Base-by-base conservation (phyloP, 345 rosid genomes). In the Melastoma malabathricum region DNA sequence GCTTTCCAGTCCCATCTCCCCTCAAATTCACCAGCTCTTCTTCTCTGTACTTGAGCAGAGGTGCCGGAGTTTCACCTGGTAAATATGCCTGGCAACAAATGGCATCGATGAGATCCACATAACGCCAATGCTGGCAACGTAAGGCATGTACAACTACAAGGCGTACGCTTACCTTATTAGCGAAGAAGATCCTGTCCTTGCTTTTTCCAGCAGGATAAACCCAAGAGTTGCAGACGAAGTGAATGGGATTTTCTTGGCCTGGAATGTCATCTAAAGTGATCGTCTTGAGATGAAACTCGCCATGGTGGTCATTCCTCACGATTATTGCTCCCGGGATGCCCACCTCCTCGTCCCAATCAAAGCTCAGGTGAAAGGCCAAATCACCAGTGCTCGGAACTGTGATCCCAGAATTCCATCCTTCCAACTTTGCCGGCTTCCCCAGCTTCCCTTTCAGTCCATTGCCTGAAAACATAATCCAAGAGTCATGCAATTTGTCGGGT, bases 141-240 rank as follows among this genome's bases (percentile, higher is more conserved):
- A 22, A 22, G 25, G 25, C 4, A 22, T 22, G 25, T 22, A 22
- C 25, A 22, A 22, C 25, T 22, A 22, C 25, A 22, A 22, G 25
- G 25, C 25, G 53, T 3, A 20, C 31, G 34, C 43, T 9, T 64
- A 72, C 97, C 86, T 78, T 74, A 73, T 89, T 89, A 20, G 76
- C 49, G 75, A 89, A 89, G 82, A 89, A 89, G 60, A 89, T 48
- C 1, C 97, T 80, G 48, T 77, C 80, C 9, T 64, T 67, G 1
- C 68, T 31, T 53, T 84, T 71, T 16, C 79, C 60, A 9, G 74
- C 63, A 39, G 97, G 97, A 50, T 81, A 89, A 61, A 89, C 75
- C 97, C 95, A 89, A 3, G 97, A 89, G 57, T 84, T 82, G 63
- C 97, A 89, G 20, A 78, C 58, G 64, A 82, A 89, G 55, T 84